Evolutionary conservation across 2,329 filamentous ascomycete species (phyloP).

Genomic region (Trichoderma polysporum): DNA sequence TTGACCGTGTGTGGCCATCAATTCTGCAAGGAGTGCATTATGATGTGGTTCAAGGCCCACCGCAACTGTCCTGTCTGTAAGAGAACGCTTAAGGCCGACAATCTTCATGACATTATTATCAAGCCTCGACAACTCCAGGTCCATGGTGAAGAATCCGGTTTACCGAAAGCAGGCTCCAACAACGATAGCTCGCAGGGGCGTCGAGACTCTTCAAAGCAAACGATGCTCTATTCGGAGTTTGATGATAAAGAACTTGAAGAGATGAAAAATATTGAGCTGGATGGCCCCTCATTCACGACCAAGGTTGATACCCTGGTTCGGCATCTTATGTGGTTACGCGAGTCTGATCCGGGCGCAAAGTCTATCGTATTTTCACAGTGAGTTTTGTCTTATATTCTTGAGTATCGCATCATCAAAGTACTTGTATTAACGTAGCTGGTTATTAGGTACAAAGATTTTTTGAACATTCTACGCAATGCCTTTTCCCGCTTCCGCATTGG

Average conservation of each 20-base stretch:
- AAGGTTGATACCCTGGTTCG: slow-evolving; percentile 83
- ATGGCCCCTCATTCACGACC: slow-evolving; percentile 74
- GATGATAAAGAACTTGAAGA: slow-evolving; percentile 68
- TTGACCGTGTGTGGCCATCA: slow-evolving; percentile 88
- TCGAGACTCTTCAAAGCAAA: slow-evolving; percentile 33
- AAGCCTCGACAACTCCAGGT: slow-evolving; percentile 73
- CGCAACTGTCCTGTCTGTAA: slow-evolving; percentile 86
- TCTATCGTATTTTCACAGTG: slow-evolving; percentile 90
- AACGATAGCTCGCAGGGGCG: slow-evolving; percentile 20
- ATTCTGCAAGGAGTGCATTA: slow-evolving; percentile 87
- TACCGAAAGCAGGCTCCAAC: slow-evolving; percentile 8
- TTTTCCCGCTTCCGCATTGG: slow-evolving; percentile 72
- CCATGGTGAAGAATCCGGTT: slow-evolving; percentile 39
- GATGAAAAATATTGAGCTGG: slow-evolving; percentile 78
- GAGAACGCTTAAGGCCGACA: slow-evolving; percentile 58
- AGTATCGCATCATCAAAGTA: not conserved
- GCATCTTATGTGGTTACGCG: slow-evolving; percentile 81
- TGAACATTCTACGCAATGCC: slow-evolving; percentile 69
- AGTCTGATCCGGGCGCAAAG: slow-evolving; percentile 82
- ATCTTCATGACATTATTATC: slow-evolving; percentile 82
- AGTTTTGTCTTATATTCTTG: slow-evolving; percentile 11
- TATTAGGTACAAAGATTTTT: slow-evolving; percentile 67
- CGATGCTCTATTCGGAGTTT: slow-evolving; percentile 74
- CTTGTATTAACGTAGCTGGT: not conserved
- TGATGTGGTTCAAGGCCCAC: slow-evolving; percentile 71